These are phyloP conservation scores for Colletotrichum liaoningense DNA, from an alignment of 2,329 filamentous ascomycete species.

Conservation along the genomic window DNA sequence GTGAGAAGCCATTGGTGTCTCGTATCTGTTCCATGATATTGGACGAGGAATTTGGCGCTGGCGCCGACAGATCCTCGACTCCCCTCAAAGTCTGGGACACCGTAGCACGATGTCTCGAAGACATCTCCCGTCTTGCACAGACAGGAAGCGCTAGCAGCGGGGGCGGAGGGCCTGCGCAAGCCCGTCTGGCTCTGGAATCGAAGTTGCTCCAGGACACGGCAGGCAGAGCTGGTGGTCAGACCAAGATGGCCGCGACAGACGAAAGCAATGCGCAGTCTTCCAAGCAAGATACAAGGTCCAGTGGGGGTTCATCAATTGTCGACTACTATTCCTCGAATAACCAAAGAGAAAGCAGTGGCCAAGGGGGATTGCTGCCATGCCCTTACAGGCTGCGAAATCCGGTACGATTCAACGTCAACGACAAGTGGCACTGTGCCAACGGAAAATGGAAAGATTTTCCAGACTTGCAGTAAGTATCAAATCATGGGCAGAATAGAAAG, in stretches of 20 bases:
- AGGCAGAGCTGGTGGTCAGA: background rate
- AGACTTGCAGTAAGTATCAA: slow-evolving; percentile 42
- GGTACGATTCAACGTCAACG: slow-evolving; percentile 56
- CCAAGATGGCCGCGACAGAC: background rate
- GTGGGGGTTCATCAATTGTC: background rate
- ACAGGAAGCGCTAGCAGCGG: background rate
- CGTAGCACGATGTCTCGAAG: slow-evolving; percentile 18
- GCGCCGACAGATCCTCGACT: slow-evolving; percentile 18
- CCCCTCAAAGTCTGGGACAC: slow-evolving; percentile 32
- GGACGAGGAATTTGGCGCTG: slow-evolving; percentile 8
- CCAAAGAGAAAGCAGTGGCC: too few relatives aligned
- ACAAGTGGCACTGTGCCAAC: slow-evolving; percentile 56
- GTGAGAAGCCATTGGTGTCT: slow-evolving; percentile 3
- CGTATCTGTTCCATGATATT: slow-evolving; percentile 31
- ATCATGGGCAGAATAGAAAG: background rate
- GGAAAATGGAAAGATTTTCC: slow-evolving; percentile 54
- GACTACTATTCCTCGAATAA: background rate
- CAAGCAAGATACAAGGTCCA: background rate
- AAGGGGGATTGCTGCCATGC: slow-evolving; percentile 39
- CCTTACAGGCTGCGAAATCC: slow-evolving; percentile 58
- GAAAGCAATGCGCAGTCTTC: background rate
- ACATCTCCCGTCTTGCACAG: background rate
- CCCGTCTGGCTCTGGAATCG: background rate
- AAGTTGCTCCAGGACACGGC: too few relatives aligned
- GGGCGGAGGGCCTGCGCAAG: background rate